Base-by-base conservation (phyloP, 2,329 filamentous ascomycete genomes). In the Chrysosporium keratinophilum region DNA sequence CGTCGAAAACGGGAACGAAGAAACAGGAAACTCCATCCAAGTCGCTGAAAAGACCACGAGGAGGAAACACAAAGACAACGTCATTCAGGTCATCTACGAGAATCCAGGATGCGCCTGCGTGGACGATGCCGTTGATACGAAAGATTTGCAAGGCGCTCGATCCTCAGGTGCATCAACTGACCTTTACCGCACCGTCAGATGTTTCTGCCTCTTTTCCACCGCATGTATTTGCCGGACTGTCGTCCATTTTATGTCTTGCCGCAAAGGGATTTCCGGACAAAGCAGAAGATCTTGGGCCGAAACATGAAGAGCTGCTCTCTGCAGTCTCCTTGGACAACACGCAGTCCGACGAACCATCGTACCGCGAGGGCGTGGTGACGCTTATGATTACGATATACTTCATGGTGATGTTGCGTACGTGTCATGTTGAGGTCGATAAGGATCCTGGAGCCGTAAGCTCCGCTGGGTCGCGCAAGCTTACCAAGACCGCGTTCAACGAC, bases 191-290 rank as follows among this genome's bases (percentile, higher is more conserved):
- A 9, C 64, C 68, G 7, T 67, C 67, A 19, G 64, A 67, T 7
- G 65, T 71, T 2, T 71, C 69, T 1, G 60, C 65, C 28, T 75
- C 74, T 3, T 77, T 89, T 2, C 81, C 80, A 0, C 85, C 85
- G 0, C 86, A 88, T 52, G 78, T 94, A 0, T 79, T 87, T 47
- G 84, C 87, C 0, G 88, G 87, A 0, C 76, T 89, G 50, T 84
- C 73, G 23, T 76, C 73, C 2, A 85, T 73, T 70, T 61, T 78
- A 44, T 81, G 79, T 37, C 60, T 70, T 34, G 61, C 69, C 11
- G 62, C 64, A 12, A 59, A 67, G 71, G 45, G 70, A 68, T 48
- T 70, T 68, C 54, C 73, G 74, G 57, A 77, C 73, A 60, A 70
- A 70, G 46, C 76, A 78, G 67, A 67, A 4, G 68, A 74, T 1